A percentile compares a stretch with the other conserved stretches of the same genome.
Evolutionary conservation across 177 flowering plant genomes (phyloP).

Genomic region (Tripterygium wilfordii): DNA sequence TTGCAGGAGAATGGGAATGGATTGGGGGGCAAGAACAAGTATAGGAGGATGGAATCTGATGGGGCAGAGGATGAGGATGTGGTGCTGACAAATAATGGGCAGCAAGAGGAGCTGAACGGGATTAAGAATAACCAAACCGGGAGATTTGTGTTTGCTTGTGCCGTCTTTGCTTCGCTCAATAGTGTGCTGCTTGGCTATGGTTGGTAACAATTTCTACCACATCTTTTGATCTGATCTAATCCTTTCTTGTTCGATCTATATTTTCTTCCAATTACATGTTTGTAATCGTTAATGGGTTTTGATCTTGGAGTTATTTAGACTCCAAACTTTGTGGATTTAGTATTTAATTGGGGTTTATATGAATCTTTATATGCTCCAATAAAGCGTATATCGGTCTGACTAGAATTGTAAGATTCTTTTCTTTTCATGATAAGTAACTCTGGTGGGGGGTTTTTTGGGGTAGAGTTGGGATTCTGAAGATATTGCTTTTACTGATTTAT

Average conservation of each 20-base stretch:
- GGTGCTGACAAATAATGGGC: background rate
- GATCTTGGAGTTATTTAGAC: too few relatives aligned
- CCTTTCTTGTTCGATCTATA: background rate
- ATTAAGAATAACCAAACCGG: slow-evolving; percentile 1
- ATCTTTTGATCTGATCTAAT: background rate
- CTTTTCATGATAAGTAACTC: too few relatives aligned
- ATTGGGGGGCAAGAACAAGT: slow-evolving; percentile 3
- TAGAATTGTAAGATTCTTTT: too few relatives aligned
- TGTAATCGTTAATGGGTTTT: too few relatives aligned
- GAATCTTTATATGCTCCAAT: too few relatives aligned
- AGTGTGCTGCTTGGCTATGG: slow-evolving; percentile 41
- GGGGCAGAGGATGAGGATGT: slow-evolving; percentile 1
- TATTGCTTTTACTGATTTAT: too few relatives aligned
- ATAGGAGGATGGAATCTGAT: slow-evolving; percentile 16
- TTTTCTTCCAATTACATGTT: background rate
- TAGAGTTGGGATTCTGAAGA: too few relatives aligned
- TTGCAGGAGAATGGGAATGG: slow-evolving; percentile 11
- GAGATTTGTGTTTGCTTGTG: slow-evolving; percentile 28
- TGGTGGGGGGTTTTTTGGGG: too few relatives aligned
- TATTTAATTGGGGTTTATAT: too few relatives aligned
- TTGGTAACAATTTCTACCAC: slow-evolving; percentile 12
- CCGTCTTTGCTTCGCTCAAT: slow-evolving; percentile 40
- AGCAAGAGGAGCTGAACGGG: background rate
- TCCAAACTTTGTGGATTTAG: too few relatives aligned
- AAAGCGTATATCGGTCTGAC: too few relatives aligned